Conservation (phyloP, 2,329 filamentous ascomycete species). For the Ophiostoma perfectum region DNA sequence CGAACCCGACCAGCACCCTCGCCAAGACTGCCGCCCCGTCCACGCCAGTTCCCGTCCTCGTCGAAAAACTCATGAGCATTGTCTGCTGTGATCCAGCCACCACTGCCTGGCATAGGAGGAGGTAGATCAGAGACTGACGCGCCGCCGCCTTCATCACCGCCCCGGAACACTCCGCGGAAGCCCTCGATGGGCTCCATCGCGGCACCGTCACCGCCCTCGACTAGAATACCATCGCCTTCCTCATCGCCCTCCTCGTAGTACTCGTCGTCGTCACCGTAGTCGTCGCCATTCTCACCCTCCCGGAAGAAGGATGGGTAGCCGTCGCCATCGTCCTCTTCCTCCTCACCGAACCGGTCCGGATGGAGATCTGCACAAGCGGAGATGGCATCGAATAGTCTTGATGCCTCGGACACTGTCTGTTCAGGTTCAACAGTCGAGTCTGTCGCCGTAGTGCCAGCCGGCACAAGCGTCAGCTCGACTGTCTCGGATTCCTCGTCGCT, state of each 20-base stretch:
- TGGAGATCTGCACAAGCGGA: conserved; percentile 71
- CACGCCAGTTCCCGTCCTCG: conserved; percentile 72
- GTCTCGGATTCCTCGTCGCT: conserved; percentile 56
- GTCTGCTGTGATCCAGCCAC: conserved; percentile 84
- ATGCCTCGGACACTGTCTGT: conserved; percentile 32
- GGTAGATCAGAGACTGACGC: conserved; percentile 47
- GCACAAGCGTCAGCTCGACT: conserved; percentile 63
- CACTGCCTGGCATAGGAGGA: conserved; percentile 66
- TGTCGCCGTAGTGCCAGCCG: conserved; percentile 33
- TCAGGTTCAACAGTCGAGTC: conserved; percentile 21
- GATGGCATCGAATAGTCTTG: conserved; percentile 62
- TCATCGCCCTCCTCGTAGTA: conserved; percentile 54
- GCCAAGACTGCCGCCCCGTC: conserved; percentile 48
- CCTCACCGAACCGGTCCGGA: conserved; percentile 60
- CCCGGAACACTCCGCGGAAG: conserved; percentile 50
- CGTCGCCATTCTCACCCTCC: conserved; percentile 47
- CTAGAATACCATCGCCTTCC: conserved; percentile 33
- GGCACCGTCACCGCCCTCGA: conserved; percentile 37
- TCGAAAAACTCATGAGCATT: conserved; percentile 84
- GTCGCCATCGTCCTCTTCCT: conserved; percentile 47
- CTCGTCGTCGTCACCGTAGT: conserved; percentile 41
- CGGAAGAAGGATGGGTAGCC: conserved; percentile 55
- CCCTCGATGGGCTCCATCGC: conserved; percentile 51
- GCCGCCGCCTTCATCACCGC: conserved; percentile 35
- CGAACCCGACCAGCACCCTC: conserved; percentile 59